Conservation (phyloP, 139 green algal species). For the Astrephomene gubernaculifera region DNA sequence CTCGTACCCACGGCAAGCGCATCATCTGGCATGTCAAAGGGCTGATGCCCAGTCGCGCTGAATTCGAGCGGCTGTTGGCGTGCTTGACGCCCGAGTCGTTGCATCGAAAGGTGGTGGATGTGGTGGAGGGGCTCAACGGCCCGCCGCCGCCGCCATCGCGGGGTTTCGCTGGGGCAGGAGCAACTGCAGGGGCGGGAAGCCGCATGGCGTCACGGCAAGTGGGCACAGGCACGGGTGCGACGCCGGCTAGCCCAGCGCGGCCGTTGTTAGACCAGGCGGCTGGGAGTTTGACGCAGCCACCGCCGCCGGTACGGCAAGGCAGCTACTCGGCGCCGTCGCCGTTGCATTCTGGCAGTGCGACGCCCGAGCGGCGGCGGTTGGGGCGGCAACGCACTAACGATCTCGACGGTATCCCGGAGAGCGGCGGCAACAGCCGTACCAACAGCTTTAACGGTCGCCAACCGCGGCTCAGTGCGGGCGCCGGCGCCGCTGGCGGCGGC, state of each 20-base stretch:
- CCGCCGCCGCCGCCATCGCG: conserved; percentile 54
- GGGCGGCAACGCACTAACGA: conserved; percentile 18
- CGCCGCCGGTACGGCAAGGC: conserved; percentile 27
- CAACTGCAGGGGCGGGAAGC: background rate
- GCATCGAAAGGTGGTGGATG: conserved; percentile 58
- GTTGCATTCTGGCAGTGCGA: background rate
- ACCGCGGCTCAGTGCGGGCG: background rate
- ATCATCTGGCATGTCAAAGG: conserved; percentile 72
- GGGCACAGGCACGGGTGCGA: background rate
- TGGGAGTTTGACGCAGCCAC: conserved; percentile 32
- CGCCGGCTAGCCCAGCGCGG: conserved; percentile 3
- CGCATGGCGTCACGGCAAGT: conserved; percentile 10
- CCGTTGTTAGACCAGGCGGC: background rate
- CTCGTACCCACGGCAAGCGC: conserved; percentile 82
- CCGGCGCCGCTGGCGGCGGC: background rate
- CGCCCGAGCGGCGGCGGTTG: conserved; percentile 30
- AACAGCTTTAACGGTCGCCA: conserved; percentile 20
- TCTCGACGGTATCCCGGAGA: conserved; percentile 27
- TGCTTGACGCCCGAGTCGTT: conserved; percentile 46
- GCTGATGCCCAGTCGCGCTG: conserved; percentile 31
- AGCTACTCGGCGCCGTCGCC: conserved; percentile 31
- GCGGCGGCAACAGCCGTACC: background rate
- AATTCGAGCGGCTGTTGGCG: conserved; percentile 58
- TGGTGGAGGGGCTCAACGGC: conserved; percentile 61
- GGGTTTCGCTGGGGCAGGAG: conserved; percentile 2